Base-by-base conservation (phyloP, 345 rosid species). In the Passiflora organensis region DNA sequence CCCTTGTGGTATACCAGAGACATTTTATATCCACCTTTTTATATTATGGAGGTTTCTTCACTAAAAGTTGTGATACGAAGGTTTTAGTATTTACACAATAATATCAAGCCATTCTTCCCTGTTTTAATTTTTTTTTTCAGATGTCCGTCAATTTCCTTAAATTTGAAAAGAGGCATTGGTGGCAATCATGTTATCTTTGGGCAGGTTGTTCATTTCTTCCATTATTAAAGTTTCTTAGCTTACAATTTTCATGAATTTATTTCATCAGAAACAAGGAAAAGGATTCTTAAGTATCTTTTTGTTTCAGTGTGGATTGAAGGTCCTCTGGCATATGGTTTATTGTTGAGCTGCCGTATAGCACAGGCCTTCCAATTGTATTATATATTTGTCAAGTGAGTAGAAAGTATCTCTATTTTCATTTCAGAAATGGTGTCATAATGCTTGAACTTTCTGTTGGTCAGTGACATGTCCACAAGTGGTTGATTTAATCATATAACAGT, bases 291-390 rank as follows among this genome's bases (percentile, higher is more conserved):
- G 55, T 58, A 20, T 41, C 22, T 51, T 75, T 68, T 62, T 45
- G 59, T 78, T 66, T 56, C 77, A 87, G 97, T 80, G 18, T 91
- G 97, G 96, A 22, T 87, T 16, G 95, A 85, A 80, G 97, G 95
- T 72, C 95, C 97, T 21, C 73, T 91, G 32, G 95, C 95, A 59
- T 91, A 87, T 51, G 97, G 96, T 73, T 79, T 91, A 70, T 69
- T 91, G 66, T 75, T 91, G 60, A 74, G 96, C 65, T 83, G 91
- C 62, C 97, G 96, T 63, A 80, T 87, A 62, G 72, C 87, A 51
- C 89, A 91, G 71, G 84, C 91, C 19, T 91, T 78, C 60, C 97
- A 91, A 44, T 76, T 91, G 50, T 87, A 91, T 77, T 69, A 73
- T 75, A 80, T 87, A 70, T 87, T 87, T 76, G 84, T 78, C 70